phyloP scores from a whole-genome alignment of 345 rosid genomes.

The Hibiscus mutabilis region DNA sequence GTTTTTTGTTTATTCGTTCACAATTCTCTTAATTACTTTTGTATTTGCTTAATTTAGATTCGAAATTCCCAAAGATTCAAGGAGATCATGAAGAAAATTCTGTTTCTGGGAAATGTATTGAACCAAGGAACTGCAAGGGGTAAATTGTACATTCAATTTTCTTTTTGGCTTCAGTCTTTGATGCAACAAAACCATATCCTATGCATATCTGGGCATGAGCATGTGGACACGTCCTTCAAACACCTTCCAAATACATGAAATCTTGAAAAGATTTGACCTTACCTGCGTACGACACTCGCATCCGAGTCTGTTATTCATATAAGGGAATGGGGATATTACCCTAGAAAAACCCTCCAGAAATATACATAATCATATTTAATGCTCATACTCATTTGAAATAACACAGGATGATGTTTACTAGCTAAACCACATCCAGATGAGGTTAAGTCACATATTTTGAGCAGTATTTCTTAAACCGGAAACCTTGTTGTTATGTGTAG shows the following conservation, averaged over 20 bases:
- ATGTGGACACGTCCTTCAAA: not conserved
- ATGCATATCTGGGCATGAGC: not conserved
- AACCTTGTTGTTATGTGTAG: not conserved
- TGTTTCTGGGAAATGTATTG: conserved; percentile 75
- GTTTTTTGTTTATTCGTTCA: not conserved
- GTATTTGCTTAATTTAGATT: conserved; percentile 42
- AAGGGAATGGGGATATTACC: not conserved
- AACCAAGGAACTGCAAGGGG: conserved; percentile 99
- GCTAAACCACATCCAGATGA: not conserved
- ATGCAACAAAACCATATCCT: not conserved
- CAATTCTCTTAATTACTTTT: conserved; percentile 12
- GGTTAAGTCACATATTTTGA: not conserved
- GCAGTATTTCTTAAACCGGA: not conserved
- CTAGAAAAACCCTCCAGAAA: not conserved
- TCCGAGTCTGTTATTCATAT: not conserved
- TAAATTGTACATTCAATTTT: conserved; percentile 20
- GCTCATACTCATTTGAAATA: not conserved
- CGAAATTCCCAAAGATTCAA: conserved; percentile 73
- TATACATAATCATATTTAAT: not conserved
- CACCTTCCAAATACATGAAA: not conserved
- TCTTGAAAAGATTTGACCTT: not conserved
- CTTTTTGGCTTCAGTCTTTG: not conserved
- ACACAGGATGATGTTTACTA: not conserved
- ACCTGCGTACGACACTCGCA: not conserved
- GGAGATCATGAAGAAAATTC: conserved; percentile 91